Percentiles rank a stretch among this genome's conserved stretches.
These are phyloP conservation scores for Apiotrichum brassicae DNA, from an alignment of 1,284 basidiomycete species.

Conservation along the genomic window DNA sequence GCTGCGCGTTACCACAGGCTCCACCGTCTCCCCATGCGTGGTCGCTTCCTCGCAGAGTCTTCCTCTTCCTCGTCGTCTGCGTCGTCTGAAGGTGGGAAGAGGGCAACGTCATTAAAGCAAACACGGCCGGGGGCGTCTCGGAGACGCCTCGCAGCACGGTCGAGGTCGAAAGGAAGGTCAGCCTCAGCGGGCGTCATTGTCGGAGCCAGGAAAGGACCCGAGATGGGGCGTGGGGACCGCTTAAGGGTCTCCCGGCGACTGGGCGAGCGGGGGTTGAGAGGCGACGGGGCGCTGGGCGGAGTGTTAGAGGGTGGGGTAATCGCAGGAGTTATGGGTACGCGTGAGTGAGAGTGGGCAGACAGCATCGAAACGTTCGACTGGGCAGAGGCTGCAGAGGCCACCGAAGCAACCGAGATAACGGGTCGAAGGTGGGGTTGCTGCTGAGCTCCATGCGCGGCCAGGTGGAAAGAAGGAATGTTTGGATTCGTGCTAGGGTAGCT, in stretches of 20 bases:
- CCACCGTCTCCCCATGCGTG: slow-evolving; percentile 3
- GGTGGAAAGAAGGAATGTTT: background rate
- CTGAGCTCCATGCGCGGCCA: background rate
- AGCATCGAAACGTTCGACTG: background rate
- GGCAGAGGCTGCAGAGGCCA: background rate
- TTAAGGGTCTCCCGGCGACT: background rate
- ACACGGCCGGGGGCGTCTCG: slow-evolving; percentile 4
- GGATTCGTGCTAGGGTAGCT: background rate
- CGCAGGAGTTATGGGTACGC: background rate
- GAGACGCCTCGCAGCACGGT: slow-evolving; percentile 5
- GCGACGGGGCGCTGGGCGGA: background rate
- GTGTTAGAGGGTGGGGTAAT: background rate
- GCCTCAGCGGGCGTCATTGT: background rate
- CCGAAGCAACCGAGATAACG: background rate
- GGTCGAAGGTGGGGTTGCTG: background rate
- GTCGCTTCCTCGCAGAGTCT: background rate
- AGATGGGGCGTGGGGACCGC: background rate
- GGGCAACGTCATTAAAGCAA: slow-evolving; percentile 11
- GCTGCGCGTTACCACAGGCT: slow-evolving; percentile 5
- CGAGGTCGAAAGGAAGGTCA: slow-evolving; percentile 9
- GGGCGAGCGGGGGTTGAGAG: background rate
- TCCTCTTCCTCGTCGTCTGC: slow-evolving; percentile 2
- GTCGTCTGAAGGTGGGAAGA: slow-evolving; percentile 6
- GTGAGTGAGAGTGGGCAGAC: background rate
- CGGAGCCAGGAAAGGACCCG: slow-evolving; percentile 1